Conservation (phyloP, 2,329 filamentous ascomycete genomes). For the Fusarium sp. region DNA sequence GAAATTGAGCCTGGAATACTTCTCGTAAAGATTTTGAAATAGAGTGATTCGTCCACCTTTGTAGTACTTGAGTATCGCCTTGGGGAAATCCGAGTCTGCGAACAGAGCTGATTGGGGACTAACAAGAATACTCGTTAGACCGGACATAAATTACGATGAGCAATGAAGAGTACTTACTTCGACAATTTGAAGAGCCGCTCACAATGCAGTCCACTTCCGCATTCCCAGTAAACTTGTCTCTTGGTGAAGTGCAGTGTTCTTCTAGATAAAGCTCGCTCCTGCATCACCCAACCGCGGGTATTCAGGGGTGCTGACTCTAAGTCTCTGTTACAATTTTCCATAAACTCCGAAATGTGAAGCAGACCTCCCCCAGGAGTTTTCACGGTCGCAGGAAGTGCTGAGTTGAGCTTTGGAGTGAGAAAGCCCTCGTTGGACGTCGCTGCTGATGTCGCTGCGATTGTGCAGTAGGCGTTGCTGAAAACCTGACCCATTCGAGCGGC, state of each 20-base stretch:
- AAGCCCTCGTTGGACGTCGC: not conserved
- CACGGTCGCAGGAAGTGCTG: not conserved
- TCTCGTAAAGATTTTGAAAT: not conserved
- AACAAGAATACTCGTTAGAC: not conserved
- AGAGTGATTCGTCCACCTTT: not conserved
- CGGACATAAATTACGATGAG: accelerated
- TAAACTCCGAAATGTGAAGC: not conserved
- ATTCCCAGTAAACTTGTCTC: constrained; percentile 3
- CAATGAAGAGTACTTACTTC: not conserved
- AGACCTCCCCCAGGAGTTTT: not conserved
- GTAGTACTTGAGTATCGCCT: not conserved
- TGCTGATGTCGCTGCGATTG: constrained; percentile 3
- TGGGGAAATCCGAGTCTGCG: not conserved
- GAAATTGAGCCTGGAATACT: not conserved
- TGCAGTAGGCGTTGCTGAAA: constrained; percentile 3
- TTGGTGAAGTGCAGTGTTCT: constrained; percentile 4
- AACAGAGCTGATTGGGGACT: not conserved
- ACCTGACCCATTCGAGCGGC: not conserved
- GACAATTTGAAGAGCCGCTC: not conserved
- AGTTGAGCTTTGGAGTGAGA: not conserved
- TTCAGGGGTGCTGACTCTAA: constrained; percentile 34
- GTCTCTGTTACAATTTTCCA: not conserved
- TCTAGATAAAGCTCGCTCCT: not conserved
- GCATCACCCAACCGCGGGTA: constrained; percentile 16
- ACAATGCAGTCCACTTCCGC: not conserved